Percentiles rank a stretch among this genome's conserved stretches.
Evolutionary conservation across 176 grass and related monocot genomes (phyloP).

Genomic region (Miscanthus lutarioriparius): DNA sequence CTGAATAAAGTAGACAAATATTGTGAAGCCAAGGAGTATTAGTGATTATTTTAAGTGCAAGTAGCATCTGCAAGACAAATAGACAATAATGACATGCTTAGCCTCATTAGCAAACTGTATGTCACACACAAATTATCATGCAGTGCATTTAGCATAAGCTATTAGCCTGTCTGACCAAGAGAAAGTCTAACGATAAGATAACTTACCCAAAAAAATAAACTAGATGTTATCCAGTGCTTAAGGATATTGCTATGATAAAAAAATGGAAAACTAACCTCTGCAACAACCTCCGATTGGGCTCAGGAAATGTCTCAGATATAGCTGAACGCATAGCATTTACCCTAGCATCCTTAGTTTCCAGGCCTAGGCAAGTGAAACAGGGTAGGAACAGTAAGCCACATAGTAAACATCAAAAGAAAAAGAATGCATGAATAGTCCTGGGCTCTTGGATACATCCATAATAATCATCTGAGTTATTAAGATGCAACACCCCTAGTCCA

Average conservation of each 20-base stretch:
- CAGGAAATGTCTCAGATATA: slow-evolving; percentile 93
- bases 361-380: slow-evolving; percentile 58
- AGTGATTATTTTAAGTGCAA: slow-evolving; percentile 16
- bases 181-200: neutral
- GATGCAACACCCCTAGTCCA: neutral
- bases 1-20: neutral
- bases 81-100: slow-evolving; percentile 14
- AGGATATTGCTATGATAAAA: slow-evolving; percentile 9
- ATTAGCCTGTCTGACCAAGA: neutral
- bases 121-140: neutral
- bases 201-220: neutral
- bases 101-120: neutral
- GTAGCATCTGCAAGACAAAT: slow-evolving; percentile 18
- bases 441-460: neutral
- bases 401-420: slow-evolving; percentile 20
- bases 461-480: neutral
- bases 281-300: slow-evolving; percentile 84
- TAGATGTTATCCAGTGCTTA: slow-evolving; percentile 8
- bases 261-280: slow-evolving; percentile 66
- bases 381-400: slow-evolving; percentile 23
- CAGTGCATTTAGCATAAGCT: slow-evolving; percentile 21
- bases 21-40: neutral
- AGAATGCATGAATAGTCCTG: neutral
- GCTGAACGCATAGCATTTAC: slow-evolving; percentile 91
- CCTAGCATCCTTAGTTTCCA: slow-evolving; percentile 74